Percentiles rank a stretch among this genome's conserved stretches.
Evolutionary conservation across 495 filamentous ascomycete genomes (phyloP).

Genomic region (Penicillium alfredii): DNA sequence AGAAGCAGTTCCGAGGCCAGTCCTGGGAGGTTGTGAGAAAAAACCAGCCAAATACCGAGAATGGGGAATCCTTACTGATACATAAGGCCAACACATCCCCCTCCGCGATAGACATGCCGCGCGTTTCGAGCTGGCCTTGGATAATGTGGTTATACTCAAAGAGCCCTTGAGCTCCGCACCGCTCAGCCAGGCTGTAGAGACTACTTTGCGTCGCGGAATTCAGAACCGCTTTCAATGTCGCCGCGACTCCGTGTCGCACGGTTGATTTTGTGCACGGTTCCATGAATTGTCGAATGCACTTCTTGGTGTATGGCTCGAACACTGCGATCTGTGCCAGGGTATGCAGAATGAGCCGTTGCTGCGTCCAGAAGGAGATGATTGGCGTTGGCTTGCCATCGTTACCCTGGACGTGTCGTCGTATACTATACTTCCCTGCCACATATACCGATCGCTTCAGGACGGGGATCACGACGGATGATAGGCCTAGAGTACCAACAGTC

Average conservation of each 20-base stretch:
- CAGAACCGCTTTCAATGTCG: slow-evolving; percentile 25
- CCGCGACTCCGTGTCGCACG: slow-evolving; percentile 16
- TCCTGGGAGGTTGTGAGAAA: slow-evolving; percentile 16
- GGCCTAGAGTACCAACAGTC: slow-evolving; percentile 21
- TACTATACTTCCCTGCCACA: slow-evolving; percentile 27
- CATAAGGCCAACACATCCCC: slow-evolving; percentile 28
- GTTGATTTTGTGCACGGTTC: too few species aligned
- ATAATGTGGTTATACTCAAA: slow-evolving; percentile 26
- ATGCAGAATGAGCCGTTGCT: slow-evolving; percentile 29
- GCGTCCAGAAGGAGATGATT: slow-evolving; percentile 30
- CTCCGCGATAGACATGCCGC: slow-evolving; percentile 24
- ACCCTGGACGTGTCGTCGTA: slow-evolving; percentile 21
- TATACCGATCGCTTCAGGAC: slow-evolving; percentile 16
- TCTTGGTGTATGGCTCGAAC: slow-evolving; percentile 23
- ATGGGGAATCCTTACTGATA: slow-evolving; percentile 15
- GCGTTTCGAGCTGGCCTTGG: slow-evolving; percentile 10
- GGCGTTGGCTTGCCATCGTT: slow-evolving; percentile 13
- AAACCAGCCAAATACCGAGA: too few species aligned
- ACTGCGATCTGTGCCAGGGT: slow-evolving; percentile 23
- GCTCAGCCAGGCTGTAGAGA: too few species aligned
- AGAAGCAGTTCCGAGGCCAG: slow-evolving; percentile 30
- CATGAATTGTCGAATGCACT: too few species aligned
- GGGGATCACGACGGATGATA: slow-evolving; percentile 21
- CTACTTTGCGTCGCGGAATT: too few species aligned
- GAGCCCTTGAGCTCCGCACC: slow-evolving; percentile 31